A percentile compares a stretch with the other conserved stretches of the same genome.
These are phyloP conservation scores for Euphorbia tirucalli DNA, from an alignment of 345 rosid genomes.

Conservation along the genomic window DNA sequence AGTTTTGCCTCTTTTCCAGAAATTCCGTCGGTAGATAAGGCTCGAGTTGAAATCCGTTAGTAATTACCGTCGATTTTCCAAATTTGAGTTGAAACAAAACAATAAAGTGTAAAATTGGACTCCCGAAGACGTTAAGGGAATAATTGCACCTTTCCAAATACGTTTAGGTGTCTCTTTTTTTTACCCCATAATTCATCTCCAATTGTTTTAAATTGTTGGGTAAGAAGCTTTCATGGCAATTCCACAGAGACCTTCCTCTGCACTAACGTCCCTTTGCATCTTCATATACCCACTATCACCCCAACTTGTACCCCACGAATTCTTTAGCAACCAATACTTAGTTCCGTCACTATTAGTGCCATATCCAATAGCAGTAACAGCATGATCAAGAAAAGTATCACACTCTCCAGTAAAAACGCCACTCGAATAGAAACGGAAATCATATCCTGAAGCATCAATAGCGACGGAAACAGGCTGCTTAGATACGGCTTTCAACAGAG, in stretches of 20 bases:
- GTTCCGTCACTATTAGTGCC: slow-evolving; percentile 38
- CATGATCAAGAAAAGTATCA: slow-evolving; percentile 40
- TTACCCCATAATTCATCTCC: too few species aligned
- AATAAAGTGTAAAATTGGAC: too few species aligned
- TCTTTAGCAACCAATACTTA: slow-evolving; percentile 59
- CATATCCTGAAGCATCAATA: slow-evolving; percentile 27
- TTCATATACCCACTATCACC: slow-evolving; percentile 56
- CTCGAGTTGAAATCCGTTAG: too few species aligned
- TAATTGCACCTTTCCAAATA: too few species aligned
- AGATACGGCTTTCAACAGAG: slow-evolving; percentile 46
- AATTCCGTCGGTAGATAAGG: too few species aligned
- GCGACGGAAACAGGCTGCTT: slow-evolving; percentile 53
- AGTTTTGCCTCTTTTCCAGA: too few species aligned
- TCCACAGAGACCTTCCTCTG: slow-evolving; percentile 54
- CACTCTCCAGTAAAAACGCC: slow-evolving; percentile 49
- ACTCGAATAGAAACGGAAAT: slow-evolving; percentile 34
- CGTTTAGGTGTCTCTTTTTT: too few species aligned
- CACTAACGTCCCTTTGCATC: slow-evolving; percentile 39
- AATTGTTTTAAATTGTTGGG: slow-evolving; percentile 36
- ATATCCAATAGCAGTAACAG: slow-evolving; percentile 53
- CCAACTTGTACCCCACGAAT: slow-evolving; percentile 62
- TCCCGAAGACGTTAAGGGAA: too few species aligned
- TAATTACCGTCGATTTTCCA: too few species aligned
- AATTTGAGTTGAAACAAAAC: too few species aligned
- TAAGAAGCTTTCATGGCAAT: slow-evolving; percentile 39